Evolutionary conservation across 768 basidiomycete genomes (phyloP).

Genomic region (Trametes sanguinea): DNA sequence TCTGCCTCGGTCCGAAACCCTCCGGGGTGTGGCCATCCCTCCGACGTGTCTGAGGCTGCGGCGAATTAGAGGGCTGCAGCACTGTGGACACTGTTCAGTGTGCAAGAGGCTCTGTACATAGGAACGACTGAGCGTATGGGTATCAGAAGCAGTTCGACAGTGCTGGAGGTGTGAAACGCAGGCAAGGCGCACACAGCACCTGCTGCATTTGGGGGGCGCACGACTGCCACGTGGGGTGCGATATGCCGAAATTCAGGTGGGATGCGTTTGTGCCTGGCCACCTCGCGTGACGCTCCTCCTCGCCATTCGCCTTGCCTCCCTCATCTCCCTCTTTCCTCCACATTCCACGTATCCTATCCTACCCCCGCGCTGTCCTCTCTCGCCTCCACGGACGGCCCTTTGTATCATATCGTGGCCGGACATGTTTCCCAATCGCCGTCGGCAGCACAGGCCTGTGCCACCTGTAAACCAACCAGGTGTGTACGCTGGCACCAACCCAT

Average conservation of each 20-base stretch:
- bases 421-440: constrained; percentile 17
- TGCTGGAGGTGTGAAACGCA: not conserved
- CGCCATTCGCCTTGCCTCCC: not conserved
- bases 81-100: too few relatives aligned
- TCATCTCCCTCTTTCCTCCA: constrained; percentile 1
- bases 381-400: not conserved
- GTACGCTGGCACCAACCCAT: not conserved
- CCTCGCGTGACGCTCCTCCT: constrained; percentile 14
- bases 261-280: not conserved
- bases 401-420: not conserved
- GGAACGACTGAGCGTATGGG: too few relatives aligned
- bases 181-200: not conserved
- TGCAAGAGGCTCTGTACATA: too few relatives aligned
- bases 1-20: not conserved
- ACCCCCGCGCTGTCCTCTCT: not conserved
- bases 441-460: constrained; percentile 15
- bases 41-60: too few relatives aligned
- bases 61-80: too few relatives aligned
- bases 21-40: not conserved
- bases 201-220: not conserved
- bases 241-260: constrained; percentile 13
- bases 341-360: constrained; percentile 3
- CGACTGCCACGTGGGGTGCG: constrained; percentile 1
- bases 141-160: too few relatives aligned
- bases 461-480: constrained; percentile 9